A percentile compares a stretch with the other conserved stretches of the same genome.
Evolutionary conservation across 768 basidiomycete species (phyloP).

Genomic region (Russula emetica): DNA sequence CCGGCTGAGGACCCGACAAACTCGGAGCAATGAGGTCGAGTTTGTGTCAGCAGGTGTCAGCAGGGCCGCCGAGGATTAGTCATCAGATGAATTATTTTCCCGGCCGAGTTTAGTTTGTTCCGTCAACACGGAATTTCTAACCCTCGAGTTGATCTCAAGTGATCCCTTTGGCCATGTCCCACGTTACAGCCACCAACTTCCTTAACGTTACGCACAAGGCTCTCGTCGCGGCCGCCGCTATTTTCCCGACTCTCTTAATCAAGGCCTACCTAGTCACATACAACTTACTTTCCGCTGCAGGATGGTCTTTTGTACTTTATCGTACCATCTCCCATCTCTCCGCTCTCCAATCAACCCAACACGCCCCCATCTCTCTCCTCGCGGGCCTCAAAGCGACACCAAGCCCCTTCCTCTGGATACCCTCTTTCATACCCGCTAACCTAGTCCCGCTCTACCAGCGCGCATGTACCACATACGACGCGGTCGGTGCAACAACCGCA

Average conservation of each 20-base stretch:
- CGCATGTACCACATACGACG: constrained; percentile 53
- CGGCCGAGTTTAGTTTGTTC: background rate
- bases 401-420: constrained; percentile 29
- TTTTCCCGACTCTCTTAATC: background rate
- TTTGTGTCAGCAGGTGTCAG: no score
- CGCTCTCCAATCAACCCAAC: background rate
- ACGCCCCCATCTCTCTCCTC: constrained; percentile 4
- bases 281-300: constrained; percentile 24
- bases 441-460: constrained; percentile 47
- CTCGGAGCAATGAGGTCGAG: constrained; percentile 3
- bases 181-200: background rate
- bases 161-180: background rate
- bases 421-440: constrained; percentile 39
- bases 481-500: constrained; percentile 57
- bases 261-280: constrained; percentile 29
- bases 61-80: background rate
- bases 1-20: constrained; percentile 10
- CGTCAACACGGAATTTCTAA: background rate
- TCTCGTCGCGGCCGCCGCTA: background rate
- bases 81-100: background rate
- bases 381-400: constrained; percentile 10
- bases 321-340: constrained; percentile 22
- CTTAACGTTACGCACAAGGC: no score
- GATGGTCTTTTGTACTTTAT: constrained; percentile 25
- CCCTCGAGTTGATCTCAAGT: background rate